Evolutionary conservation across 2,329 filamentous ascomycete genomes (phyloP), one percentile per base, ranked within the genome.

Genomic region (Peltaster fructicola): DNA sequence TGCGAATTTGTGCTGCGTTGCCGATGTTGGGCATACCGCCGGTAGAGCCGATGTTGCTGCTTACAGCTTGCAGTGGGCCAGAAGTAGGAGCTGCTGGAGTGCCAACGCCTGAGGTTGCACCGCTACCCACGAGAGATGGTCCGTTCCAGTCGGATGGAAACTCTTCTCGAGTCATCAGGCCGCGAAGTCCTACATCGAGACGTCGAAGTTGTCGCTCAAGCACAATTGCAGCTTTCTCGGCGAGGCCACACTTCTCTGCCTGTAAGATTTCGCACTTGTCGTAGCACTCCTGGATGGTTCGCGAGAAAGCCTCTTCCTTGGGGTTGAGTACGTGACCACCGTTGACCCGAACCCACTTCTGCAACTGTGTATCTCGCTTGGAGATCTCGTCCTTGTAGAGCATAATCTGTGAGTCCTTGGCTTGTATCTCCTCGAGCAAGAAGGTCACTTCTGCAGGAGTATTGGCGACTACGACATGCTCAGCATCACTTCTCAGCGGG

Each of bases 401-500:
- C 43, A 68, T 59, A 37, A 79, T 75, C 35, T 70, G 62, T 24
- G 67, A 63, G 47, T 90, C 79, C 50, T 84, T 85, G 46, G 78
- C 73, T 43, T 71, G 62, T 34, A 85, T 78, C 52, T 88, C 79
- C 45, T 84, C 78, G 43, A 84, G 74, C 33, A 85, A 63, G 54
- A 84, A 82, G 11, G 73, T 72, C 31, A 88, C 72, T 52, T 88
- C 79, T 34, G 79, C 75, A 33, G 78, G 78, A 14, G 85, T 61
- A 43, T 88, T 88, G 40, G 76, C 71, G 11, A 76, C 74, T 61
- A 32, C 4, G 25, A n/a, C n/a, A n/a, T n/a, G n/a, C n/a, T n/a
- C n/a, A n/a, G n/a, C n/a, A n/a, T n/a, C n/a, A n/a, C n/a, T n/a
- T n/a, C n/a, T 16, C 13, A 15, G 13, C 23, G 10, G 13, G 11